phyloP scores from a whole-genome alignment of 305 asterid species.

The Fraxinus baroniana region DNA sequence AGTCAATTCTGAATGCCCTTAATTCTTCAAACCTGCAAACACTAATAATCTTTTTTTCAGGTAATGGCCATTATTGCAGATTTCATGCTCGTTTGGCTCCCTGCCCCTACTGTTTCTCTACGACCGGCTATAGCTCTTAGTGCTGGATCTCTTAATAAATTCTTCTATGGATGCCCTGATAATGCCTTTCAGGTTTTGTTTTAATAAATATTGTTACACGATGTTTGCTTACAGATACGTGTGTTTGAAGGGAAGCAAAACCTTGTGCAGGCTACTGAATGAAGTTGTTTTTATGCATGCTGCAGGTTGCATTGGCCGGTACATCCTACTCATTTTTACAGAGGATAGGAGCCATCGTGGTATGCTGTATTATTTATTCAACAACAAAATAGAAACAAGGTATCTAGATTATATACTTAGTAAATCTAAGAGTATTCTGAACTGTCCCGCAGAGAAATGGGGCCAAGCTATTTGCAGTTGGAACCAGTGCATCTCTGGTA shows the following conservation, averaged over 20 bases:
- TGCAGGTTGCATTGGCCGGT: conserved; percentile 86
- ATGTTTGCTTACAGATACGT: background rate
- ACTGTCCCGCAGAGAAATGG: conserved; percentile 78
- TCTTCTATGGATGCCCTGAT: conserved; percentile 89
- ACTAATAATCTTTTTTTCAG: conserved; percentile 38
- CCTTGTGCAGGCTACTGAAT: conserved; percentile 1
- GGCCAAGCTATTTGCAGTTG: conserved; percentile 81
- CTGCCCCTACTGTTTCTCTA: conserved; percentile 92
- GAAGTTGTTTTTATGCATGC: conserved; percentile 9
- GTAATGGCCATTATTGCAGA: conserved; percentile 95
- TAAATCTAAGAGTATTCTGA: conserved; percentile 21
- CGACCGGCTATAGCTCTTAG: conserved; percentile 60
- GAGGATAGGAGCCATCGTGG: conserved; percentile 84
- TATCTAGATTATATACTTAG: background rate
- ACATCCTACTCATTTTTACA: conserved; percentile 77
- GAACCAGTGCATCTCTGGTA: conserved; percentile 89
- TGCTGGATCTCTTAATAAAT: conserved; percentile 64
- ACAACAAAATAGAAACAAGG: conserved; percentile 5
- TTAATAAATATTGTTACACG: background rate
- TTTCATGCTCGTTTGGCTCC: conserved; percentile 98
- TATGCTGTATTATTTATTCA: conserved; percentile 24
- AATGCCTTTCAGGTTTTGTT: conserved; percentile 85
- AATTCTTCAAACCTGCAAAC: conserved; percentile 6
- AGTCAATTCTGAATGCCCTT: background rate
- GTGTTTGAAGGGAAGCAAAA: conserved; percentile 2